phyloP scores from a whole-genome alignment of 176 grass and related monocot species.

The Oryza glaberrima region DNA sequence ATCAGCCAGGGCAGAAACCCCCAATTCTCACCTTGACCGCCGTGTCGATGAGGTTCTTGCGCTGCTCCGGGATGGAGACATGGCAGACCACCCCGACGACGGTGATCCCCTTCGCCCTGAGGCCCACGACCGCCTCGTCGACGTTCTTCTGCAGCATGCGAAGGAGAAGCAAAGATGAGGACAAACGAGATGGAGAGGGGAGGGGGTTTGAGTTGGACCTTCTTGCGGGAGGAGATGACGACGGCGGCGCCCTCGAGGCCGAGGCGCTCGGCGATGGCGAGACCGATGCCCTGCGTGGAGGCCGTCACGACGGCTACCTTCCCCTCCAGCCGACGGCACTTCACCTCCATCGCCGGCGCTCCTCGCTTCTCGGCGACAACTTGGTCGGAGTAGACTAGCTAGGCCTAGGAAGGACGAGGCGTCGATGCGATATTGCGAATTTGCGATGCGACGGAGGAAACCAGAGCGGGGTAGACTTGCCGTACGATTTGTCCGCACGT shows the following conservation, averaged over 20 bases:
- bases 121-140: conserved; percentile 68
- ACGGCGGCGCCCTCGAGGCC: conserved; percentile 85
- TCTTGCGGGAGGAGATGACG: conserved; percentile 95
- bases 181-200: background rate
- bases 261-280: conserved; percentile 84
- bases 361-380: background rate
- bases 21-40: conserved; percentile 63
- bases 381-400: background rate
- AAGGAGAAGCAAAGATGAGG: background rate
- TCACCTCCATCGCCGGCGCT: conserved; percentile 48
- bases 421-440: too few species aligned
- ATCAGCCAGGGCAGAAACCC: background rate
- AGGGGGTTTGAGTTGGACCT: conserved; percentile 44
- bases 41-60: conserved; percentile 74
- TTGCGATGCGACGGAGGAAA: too few species aligned
- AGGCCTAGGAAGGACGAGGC: background rate
- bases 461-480: too few species aligned
- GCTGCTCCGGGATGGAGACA: conserved; percentile 75
- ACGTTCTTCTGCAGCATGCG: conserved; percentile 76
- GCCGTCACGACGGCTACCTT: conserved; percentile 96
- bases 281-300: conserved; percentile 87
- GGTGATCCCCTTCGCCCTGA: conserved; percentile 74
- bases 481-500: too few species aligned
- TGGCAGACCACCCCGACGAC: conserved; percentile 77
- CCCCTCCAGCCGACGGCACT: conserved; percentile 65